Percentiles rank a stretch among this genome's conserved stretches.
Evolutionary conservation across 2,329 filamentous ascomycete species (phyloP).

Genomic region (Pseudocercospora eumusae): DNA sequence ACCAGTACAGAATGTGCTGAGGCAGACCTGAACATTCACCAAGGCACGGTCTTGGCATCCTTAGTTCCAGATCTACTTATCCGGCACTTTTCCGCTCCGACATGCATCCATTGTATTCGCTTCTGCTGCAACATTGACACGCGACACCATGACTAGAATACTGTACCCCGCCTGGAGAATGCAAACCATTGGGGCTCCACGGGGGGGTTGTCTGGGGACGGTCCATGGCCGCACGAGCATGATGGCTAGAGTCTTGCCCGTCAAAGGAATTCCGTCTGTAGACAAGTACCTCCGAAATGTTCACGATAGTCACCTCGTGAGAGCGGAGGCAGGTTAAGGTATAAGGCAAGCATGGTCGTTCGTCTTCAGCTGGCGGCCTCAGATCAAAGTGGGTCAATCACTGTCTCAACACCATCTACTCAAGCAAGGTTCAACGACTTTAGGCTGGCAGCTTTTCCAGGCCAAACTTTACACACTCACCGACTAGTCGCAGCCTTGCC

Average conservation of each 20-base stretch:
- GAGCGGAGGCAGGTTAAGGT: slow-evolving; percentile 2
- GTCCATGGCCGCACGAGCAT: neutral
- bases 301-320: neutral
- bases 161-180: slow-evolving; percentile 3
- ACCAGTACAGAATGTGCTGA: neutral
- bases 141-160: neutral
- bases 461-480: neutral
- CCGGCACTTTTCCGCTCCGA: neutral
- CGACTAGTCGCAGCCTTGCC: neutral
- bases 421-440: neutral
- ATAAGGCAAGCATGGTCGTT: slow-evolving; percentile 18
- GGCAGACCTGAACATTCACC: neutral
- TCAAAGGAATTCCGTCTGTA: neutral
- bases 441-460: neutral
- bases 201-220: neutral
- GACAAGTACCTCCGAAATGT: neutral
- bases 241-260: neutral
- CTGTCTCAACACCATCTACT: neutral
- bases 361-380: slow-evolving; percentile 18
- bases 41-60: neutral
- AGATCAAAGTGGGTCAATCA: slow-evolving; percentile 4
- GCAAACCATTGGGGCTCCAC: neutral
- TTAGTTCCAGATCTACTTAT: too few species aligned
- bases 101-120: neutral
- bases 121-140: neutral